Evolutionary conservation across 2,329 filamentous ascomycete genomes (phyloP), one percentile per base, ranked within the genome.

Genomic region (Aspergillus sp.): DNA sequence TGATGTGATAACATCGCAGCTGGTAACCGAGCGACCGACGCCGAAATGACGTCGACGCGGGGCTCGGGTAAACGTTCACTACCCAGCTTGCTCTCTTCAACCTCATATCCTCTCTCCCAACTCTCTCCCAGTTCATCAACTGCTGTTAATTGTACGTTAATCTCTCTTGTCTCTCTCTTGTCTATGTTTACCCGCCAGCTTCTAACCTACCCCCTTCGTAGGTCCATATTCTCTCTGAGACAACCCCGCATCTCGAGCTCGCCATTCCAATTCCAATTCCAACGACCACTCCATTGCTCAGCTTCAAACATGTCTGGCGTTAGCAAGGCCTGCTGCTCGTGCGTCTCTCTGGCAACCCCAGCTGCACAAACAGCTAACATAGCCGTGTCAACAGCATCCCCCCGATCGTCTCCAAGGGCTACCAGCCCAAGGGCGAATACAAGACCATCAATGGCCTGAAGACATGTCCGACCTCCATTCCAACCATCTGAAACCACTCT

Each of bases 391-490:
- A 33, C 49, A 77, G 76, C 6, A 76, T 78, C 59, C 76, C 76
- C 19, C 75, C 76, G 27, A 70, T 77, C 39, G 65, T 77, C 23
- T 66, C 73, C 52, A 69, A 75, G 61, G 75, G 69, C 53, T 87
- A 87, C 72, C 71, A 82, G 64, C 72, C 76, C 59, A 87, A 87
- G 72, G 85, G 85, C 52, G 75, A 82, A 64, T 87, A 81, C 68
- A 84, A 81, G 65, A 82, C 79, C 56, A 76, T 85, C 66, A 80
- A 84, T 73, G 84, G 84, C 63, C 64, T 87, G 74, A 86, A 86
- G 74, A 87, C 84, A 4, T 87, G 81, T 83, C 69, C 6, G 75
- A 70, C 23, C 12, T 17, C 14, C 35, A 15, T 37, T 39, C 37
- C 33, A n/a, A 51, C 21, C 37, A 41, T 31, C 14, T 27, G 27